These are phyloP conservation scores for Xylariales sp. DNA, from an alignment of 2,329 filamentous ascomycete genomes.

Conservation along the genomic window DNA sequence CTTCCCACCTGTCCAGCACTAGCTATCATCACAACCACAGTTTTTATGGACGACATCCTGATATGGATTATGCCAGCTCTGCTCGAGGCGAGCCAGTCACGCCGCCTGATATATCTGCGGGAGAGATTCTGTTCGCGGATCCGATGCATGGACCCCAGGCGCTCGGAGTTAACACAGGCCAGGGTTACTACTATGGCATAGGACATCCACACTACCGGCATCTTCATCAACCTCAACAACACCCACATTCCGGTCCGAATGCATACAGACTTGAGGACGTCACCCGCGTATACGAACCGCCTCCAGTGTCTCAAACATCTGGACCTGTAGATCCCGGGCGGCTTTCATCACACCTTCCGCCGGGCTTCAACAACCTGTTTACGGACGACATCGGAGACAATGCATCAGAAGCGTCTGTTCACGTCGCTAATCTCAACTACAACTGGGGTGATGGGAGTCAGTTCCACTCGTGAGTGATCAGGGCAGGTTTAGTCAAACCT, in stretches of 20 bases:
- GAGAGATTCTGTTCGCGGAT: constrained; percentile 11
- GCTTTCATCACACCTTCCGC: constrained; percentile 7
- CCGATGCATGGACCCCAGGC: constrained; percentile 9
- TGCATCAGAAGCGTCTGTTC: not conserved
- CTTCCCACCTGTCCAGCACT: constrained; percentile 8
- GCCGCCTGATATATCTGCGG: constrained; percentile 10
- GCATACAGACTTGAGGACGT: constrained; percentile 16
- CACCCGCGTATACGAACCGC: constrained; percentile 15
- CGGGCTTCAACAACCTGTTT: constrained; percentile 11
- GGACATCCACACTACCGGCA: constrained; percentile 4
- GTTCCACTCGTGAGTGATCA: constrained; percentile 1
- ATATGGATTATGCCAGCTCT: constrained; percentile 4
- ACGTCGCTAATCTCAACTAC: constrained; percentile 1
- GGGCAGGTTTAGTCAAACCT: no score
- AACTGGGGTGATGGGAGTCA: constrained; percentile 5
- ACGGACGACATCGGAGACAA: constrained; percentile 1
- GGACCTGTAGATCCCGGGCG: constrained; percentile 8
- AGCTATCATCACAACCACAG: not conserved
- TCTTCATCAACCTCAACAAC: constrained; percentile 7
- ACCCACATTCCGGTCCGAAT: constrained; percentile 1
- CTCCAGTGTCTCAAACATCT: not conserved
- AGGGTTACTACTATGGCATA: constrained; percentile 12
- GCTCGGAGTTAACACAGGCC: constrained; percentile 7
- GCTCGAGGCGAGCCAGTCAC: constrained; percentile 9
- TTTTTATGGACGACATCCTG: constrained; percentile 9